Base-by-base conservation (phyloP, 2,329 filamentous ascomycete species). In the Penicillium italicum region DNA sequence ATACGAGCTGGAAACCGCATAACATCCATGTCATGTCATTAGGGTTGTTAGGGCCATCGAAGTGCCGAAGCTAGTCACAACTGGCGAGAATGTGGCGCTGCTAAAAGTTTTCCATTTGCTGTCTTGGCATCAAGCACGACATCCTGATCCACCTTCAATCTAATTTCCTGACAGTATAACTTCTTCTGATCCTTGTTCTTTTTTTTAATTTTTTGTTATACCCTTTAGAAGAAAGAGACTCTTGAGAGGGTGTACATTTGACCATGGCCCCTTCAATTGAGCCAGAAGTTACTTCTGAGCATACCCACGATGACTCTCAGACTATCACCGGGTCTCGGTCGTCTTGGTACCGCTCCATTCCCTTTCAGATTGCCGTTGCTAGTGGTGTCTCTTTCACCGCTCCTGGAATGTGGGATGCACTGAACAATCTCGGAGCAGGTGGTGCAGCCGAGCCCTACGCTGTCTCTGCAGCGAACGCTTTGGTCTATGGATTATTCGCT, bases 391-490 rank as follows among this genome's bases (percentile, higher is more conserved):
- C 63, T 0, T 65, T 65, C 48, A 65, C 63, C 5, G 66, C 66
- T 0, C 66, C 66, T 14, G 66, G 66, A 0, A 70, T 83, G 12
- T 83, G 80, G 80, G 81, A 80, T 63, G 80, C 80, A 2, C 78
- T 82, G 76, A 82, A 80, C 60, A 71, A 74, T 8, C 70, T 80
- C 5, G 80, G 80, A 18, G 80, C 79, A 0, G 80, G 80, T 46
- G 80, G 80, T 33, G 76, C 77, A 4, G 77, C 80, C 51, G 73
- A 76, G 46, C 79, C 79, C 0, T 82, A 76, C 50, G 75, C 82
- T 1, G 77, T 80, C 34, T 80, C 80, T 40, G 78, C 77, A 0
- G 78, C 77, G 14, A 81, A 81, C 50, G 76, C 79, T 2, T 66
- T 81, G 3, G 73, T 79, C 1, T 81, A 80, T 31, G 76, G 72